Conservation (phyloP, 768 basidiomycete species). For the Mrakia hoshinonis region DNA sequence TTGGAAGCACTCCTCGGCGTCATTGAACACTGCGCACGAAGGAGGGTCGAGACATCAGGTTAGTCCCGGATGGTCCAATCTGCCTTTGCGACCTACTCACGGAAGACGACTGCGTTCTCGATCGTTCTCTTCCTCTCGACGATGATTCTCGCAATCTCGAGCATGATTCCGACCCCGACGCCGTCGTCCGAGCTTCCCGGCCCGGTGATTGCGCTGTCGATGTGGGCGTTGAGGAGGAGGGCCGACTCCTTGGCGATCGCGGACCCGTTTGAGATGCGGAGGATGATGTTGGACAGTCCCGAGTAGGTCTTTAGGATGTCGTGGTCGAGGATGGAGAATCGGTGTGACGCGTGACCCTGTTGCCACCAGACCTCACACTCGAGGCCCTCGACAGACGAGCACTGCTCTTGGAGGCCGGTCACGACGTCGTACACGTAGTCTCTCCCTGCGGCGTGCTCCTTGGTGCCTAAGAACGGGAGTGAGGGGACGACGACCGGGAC, state of each 20-base stretch:
- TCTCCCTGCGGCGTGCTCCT: conserved; percentile 23
- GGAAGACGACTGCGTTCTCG: conserved; percentile 21
- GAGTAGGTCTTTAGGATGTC: conserved; percentile 29
- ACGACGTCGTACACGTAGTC: conserved; percentile 24
- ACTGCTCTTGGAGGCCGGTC: background rate
- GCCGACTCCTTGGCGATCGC: background rate
- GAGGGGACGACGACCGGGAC: no score
- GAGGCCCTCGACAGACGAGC: conserved; percentile 2
- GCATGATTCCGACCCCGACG: conserved; percentile 20
- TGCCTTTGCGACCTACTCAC: background rate
- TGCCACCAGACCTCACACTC: conserved; percentile 26
- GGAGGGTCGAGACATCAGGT: background rate
- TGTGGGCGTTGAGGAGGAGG: conserved; percentile 28
- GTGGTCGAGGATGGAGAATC: conserved; percentile 27
- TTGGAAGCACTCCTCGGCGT: conserved; percentile 25
- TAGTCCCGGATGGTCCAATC: no score
- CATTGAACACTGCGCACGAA: conserved; percentile 26
- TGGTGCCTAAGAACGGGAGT: conserved; percentile 14
- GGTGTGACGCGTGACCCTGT: conserved; percentile 13
- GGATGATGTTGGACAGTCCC: conserved; percentile 25
- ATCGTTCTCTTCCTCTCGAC: background rate
- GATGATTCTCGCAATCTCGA: conserved; percentile 20
- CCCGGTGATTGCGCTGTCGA: conserved; percentile 22
- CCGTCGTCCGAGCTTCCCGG: conserved; percentile 26
- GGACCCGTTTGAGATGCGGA: conserved; percentile 21